Conservation (phyloP, 257 asterid genomes). For the Knoxia roxburghii region DNA sequence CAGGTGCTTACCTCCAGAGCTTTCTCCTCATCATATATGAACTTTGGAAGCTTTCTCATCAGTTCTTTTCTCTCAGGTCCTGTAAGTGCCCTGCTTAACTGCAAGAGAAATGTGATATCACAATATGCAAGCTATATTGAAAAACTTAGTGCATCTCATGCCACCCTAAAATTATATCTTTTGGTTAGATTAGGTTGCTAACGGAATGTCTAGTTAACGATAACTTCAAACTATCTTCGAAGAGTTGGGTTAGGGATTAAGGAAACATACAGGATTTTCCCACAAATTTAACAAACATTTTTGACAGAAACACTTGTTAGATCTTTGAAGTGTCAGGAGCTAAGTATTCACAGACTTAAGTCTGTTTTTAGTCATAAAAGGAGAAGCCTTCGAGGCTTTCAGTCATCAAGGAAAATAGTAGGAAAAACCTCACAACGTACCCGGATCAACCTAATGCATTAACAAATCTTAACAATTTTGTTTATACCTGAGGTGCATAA, state of each 20-base stretch:
- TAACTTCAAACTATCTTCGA: neutral
- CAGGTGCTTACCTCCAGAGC: conserved; percentile 34
- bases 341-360: too few relatives aligned
- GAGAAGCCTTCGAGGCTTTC: neutral
- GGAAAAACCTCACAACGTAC: neutral
- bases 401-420: neutral
- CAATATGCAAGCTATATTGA: neutral
- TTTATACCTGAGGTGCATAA: conserved; percentile 41
- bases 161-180: neutral
- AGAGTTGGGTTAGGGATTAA: too few relatives aligned
- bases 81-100: conserved; percentile 42
- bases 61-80: conserved; percentile 36
- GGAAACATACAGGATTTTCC: neutral
- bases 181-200: neutral
- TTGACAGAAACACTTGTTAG: neutral
- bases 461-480: neutral
- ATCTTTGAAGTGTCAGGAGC: neutral
- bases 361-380: neutral
- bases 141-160: neutral
- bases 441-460: neutral
- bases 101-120: conserved; percentile 10
- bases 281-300: neutral
- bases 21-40: conserved; percentile 46
- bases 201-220: neutral
- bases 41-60: conserved; percentile 42